Evolutionary conservation across 139 green algal species (phyloP).

Genomic region (Diplosphaera chodatii): DNA sequence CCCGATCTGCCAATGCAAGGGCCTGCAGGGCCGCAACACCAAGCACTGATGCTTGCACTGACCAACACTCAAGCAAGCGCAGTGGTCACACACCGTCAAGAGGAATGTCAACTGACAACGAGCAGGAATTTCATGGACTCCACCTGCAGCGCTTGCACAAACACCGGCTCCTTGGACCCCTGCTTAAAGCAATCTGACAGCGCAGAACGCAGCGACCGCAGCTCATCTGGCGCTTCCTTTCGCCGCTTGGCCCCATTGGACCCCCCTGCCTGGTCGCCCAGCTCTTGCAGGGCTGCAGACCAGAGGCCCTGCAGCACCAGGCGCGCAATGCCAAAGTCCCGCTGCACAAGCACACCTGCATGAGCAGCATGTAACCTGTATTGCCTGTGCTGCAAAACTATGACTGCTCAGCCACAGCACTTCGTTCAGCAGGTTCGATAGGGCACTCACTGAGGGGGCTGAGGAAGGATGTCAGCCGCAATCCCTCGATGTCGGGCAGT

Average conservation of each 20-base stretch:
- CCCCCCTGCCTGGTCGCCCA: not conserved
- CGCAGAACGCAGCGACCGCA: not conserved
- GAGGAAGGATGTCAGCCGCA: slow-evolving; percentile 13
- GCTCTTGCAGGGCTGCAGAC: not conserved
- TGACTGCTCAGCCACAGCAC: too few relatives aligned
- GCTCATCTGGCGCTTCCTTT: too few relatives aligned
- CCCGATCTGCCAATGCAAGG: slow-evolving; percentile 8
- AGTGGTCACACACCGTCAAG: too few relatives aligned
- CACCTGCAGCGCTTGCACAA: slow-evolving; percentile 8
- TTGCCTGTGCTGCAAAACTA: too few relatives aligned
- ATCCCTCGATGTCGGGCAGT: slow-evolving; percentile 13
- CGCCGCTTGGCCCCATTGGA: not conserved
- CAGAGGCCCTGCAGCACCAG: not conserved
- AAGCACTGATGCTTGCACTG: too few relatives aligned
- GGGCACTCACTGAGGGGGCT: slow-evolving; percentile 2
- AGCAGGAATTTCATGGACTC: too few relatives aligned
- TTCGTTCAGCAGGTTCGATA: too few relatives aligned
- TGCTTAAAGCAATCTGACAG: slow-evolving; percentile 10
- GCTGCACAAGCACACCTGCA: slow-evolving; percentile 12
- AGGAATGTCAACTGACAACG: too few relatives aligned
- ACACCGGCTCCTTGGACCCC: not conserved
- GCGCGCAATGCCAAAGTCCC: slow-evolving; percentile 2
- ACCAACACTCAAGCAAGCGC: too few relatives aligned
- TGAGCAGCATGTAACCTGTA: too few relatives aligned
- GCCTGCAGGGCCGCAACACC: not conserved